Evolutionary conservation across 1,284 basidiomycete genomes (phyloP).

Genomic region (Gomphus bonarii): DNA sequence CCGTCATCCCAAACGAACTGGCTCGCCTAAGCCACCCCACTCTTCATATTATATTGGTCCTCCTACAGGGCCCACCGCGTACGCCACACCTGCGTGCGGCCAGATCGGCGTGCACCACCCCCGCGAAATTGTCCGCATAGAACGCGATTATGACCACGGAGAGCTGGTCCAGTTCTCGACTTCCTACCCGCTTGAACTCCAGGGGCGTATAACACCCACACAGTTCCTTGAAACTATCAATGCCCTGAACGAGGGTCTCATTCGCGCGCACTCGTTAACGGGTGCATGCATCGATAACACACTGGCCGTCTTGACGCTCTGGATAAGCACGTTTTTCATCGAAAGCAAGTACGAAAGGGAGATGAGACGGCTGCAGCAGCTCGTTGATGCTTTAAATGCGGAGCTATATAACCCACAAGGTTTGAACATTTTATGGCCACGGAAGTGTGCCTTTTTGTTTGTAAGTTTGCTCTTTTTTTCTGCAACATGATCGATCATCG

Average conservation of each 20-base stretch:
- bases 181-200: constrained; percentile 73
- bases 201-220: constrained; percentile 76
- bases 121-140: constrained; percentile 74
- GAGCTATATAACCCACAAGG: constrained; percentile 71
- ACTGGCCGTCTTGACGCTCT: constrained; percentile 57
- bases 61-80: constrained; percentile 61
- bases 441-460: constrained; percentile 72
- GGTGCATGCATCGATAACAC: constrained; percentile 58
- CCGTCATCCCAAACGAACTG: background rate
- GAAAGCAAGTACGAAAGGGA: constrained; percentile 37
- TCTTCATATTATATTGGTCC: constrained; percentile 80
- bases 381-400: constrained; percentile 56
- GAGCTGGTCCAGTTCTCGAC: constrained; percentile 74
- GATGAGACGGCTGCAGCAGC: constrained; percentile 54
- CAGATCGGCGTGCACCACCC: constrained; percentile 75
- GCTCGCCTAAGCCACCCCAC: constrained; percentile 46
- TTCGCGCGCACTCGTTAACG: constrained; percentile 63
- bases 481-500: background rate
- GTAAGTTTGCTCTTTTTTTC: constrained; percentile 39
- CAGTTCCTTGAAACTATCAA: constrained; percentile 81
- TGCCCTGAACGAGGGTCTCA: constrained; percentile 70
- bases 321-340: constrained; percentile 7
- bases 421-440: constrained; percentile 73
- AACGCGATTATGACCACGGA: constrained; percentile 74
- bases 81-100: constrained; percentile 65